Conservation (phyloP, 768 basidiomycete species). For the Agaricus subrufescens region DNA sequence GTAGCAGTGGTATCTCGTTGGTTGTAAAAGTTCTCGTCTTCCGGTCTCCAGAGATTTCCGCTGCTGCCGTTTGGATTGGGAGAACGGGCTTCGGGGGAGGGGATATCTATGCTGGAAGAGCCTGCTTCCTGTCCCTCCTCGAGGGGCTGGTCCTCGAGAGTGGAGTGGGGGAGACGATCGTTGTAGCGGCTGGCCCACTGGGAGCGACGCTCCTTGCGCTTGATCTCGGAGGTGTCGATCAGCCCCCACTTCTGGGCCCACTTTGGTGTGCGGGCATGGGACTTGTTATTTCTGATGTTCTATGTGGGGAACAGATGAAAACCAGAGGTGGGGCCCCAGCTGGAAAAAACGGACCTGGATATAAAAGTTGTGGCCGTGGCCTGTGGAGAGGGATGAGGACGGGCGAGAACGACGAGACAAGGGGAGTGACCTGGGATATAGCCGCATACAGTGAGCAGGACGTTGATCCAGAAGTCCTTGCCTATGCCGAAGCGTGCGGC, state of each 20-base stretch:
- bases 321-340: neutral
- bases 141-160: constrained; percentile 63
- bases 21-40: constrained; percentile 75
- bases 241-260: constrained; percentile 92
- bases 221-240: constrained; percentile 72
- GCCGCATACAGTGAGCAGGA: constrained; percentile 83
- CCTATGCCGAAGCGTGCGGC: constrained; percentile 92
- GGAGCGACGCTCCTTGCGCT: constrained; percentile 73
- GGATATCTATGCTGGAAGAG: constrained; percentile 33
- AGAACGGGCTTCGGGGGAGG: constrained; percentile 27
- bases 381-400: constrained; percentile 28
- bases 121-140: constrained; percentile 75
- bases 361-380: constrained; percentile 92
- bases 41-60: constrained; percentile 65
- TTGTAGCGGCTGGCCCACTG: constrained; percentile 88
- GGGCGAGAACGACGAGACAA: constrained; percentile 1
- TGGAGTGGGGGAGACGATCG: constrained; percentile 68
- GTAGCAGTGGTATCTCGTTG: constrained; percentile 35
- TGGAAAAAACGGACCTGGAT: constrained; percentile 54
- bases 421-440: constrained; percentile 76
- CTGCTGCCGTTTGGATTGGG: constrained; percentile 42
- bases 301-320: constrained; percentile 25
- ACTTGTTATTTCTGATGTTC: constrained; percentile 97
- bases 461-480: constrained; percentile 86
- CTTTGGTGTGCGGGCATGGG: constrained; percentile 86